These are phyloP conservation scores for Senecio squalidus DNA, from an alignment of 140 eudicot species.

Conservation along the genomic window DNA sequence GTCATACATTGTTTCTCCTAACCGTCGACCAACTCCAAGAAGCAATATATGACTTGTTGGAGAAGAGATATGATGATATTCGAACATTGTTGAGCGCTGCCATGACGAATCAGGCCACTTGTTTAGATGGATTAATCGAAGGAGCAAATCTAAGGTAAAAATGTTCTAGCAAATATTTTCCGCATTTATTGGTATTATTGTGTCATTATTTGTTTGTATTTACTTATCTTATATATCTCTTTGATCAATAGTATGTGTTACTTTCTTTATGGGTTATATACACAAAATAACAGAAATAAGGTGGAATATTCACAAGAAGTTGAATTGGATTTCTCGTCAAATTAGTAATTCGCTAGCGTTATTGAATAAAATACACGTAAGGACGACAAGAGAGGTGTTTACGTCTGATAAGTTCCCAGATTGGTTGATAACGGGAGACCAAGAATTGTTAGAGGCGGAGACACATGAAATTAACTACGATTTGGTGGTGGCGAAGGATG, in stretches of 20 bases:
- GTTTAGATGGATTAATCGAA: conserved; percentile 72
- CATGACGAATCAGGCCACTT: conserved; percentile 80
- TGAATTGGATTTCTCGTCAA: conserved; percentile 47
- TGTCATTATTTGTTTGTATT: no score
- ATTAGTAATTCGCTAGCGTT: conserved; percentile 60
- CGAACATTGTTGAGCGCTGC: conserved; percentile 74
- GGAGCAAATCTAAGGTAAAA: conserved; percentile 41
- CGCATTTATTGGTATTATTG: no score
- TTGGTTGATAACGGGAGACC: conserved; percentile 53
- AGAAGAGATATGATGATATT: conserved; percentile 34
- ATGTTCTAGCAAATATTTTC: no score
- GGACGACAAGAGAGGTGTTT: conserved; percentile 32
- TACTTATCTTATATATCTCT: no score
- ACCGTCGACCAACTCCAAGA: conserved; percentile 46
- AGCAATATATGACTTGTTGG: conserved; percentile 38
- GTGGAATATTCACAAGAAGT: conserved; percentile 33
- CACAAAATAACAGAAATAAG: no score
- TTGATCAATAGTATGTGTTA: no score
- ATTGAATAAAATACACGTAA: conserved; percentile 42
- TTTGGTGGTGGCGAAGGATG: conserved; percentile 52
- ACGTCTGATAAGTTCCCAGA: conserved; percentile 39
- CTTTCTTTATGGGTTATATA: no score
- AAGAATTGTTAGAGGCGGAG: conserved; percentile 43
- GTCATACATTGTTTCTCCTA: conserved; percentile 49
- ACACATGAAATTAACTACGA: conserved; percentile 30